phyloP scores from a whole-genome alignment of 2,329 filamentous ascomycete species.

The Zymoseptoria pseudotritici region DNA sequence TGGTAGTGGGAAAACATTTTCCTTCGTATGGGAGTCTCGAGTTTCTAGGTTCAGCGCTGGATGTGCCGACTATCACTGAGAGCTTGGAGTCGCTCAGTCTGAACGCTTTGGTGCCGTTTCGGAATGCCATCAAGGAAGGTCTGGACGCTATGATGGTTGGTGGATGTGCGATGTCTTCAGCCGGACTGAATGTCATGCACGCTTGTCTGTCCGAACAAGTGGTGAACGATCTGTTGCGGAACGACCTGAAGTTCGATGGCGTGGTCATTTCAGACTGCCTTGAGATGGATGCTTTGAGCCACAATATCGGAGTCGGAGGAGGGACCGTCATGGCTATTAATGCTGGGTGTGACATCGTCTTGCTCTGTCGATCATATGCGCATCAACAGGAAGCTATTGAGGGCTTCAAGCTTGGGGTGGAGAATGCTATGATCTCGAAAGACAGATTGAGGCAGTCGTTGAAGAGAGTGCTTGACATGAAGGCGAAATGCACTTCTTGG shows the following conservation, averaged over 20 bases:
- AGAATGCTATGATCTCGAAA: constrained; percentile 81
- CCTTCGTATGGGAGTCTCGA: constrained; percentile 93
- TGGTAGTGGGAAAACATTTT: constrained; percentile 75
- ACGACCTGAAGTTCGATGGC: constrained; percentile 80
- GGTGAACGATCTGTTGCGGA: constrained; percentile 80
- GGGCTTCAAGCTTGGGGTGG: constrained; percentile 78
- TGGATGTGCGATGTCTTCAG: constrained; percentile 84
- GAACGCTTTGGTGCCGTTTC: constrained; percentile 85
- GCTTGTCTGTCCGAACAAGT: constrained; percentile 90
- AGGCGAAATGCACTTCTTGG: constrained; percentile 83
- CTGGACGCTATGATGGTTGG: constrained; percentile 94
- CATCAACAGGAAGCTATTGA: constrained; percentile 88
- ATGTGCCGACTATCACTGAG: constrained; percentile 93
- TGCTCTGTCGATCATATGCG: constrained; percentile 80
- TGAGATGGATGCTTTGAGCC: constrained; percentile 92
- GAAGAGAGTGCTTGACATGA: constrained; percentile 69
- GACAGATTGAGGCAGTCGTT: constrained; percentile 75
- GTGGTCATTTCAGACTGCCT: constrained; percentile 93
- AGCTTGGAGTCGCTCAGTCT: constrained; percentile 85
- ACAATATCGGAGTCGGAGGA: constrained; percentile 93
- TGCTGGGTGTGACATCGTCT: constrained; percentile 84
- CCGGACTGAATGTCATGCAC: constrained; percentile 90
- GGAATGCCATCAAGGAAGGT: constrained; percentile 78
- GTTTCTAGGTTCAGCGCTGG: constrained; percentile 81
- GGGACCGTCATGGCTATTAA: constrained; percentile 97